Evolutionary conservation across 441 rosid genomes (phyloP).

Genomic region (Pelargonium exstipulatum): DNA sequence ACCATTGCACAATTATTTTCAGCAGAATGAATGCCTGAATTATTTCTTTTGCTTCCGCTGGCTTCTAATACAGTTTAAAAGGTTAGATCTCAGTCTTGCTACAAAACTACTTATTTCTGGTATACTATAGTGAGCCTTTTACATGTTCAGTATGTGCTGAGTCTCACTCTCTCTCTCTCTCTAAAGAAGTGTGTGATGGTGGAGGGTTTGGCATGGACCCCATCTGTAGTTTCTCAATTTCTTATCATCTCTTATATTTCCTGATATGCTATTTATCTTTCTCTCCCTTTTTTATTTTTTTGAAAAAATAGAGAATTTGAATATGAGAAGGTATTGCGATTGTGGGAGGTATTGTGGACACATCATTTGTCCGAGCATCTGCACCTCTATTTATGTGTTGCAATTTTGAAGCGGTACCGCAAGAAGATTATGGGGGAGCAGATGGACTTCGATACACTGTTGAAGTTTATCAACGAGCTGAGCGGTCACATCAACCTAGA

Average conservation of each 20-base stretch:
- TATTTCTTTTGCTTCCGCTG: conserved; percentile 99
- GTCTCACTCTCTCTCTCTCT: too few species aligned
- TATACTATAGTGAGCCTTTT: not conserved
- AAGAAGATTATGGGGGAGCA: conserved; percentile 78
- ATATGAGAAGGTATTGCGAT: conserved; percentile 63
- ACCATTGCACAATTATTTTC: conserved; percentile 84
- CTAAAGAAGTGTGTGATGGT: too few species aligned
- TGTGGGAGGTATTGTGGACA: conserved; percentile 97
- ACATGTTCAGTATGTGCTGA: not conserved
- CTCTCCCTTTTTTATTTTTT: not conserved
- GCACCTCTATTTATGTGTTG: conserved; percentile 81
- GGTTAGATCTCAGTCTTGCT: conserved; percentile 33
- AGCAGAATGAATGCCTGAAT: conserved; percentile 93
- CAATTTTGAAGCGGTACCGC: conserved; percentile 83
- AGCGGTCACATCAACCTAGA: conserved; percentile 78
- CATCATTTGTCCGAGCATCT: conserved; percentile 79
- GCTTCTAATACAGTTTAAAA: conserved; percentile 90
- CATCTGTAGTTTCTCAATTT: not conserved
- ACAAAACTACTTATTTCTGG: not conserved
- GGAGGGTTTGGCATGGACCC: too few species aligned
- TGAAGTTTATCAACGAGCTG: conserved; percentile 90
- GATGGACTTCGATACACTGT: conserved; percentile 95
- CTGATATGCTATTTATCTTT: conserved; percentile 10
- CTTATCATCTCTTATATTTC: conserved; percentile 4
- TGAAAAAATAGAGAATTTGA: conserved; percentile 64